phyloP scores from a whole-genome alignment of 1,284 basidiomycete species.

The Tetrapyrgos nigripes region DNA sequence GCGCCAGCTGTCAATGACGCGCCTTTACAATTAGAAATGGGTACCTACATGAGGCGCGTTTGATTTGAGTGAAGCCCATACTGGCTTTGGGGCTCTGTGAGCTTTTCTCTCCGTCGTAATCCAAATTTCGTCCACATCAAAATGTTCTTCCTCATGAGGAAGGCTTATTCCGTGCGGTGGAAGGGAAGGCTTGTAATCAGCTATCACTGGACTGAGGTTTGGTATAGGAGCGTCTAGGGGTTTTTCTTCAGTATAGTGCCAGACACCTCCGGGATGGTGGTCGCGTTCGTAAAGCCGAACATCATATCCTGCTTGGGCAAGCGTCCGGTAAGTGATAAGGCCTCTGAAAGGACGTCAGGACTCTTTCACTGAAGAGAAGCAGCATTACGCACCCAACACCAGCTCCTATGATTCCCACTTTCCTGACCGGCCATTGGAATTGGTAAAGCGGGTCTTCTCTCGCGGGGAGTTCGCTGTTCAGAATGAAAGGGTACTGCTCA shows the following conservation, averaged over 20 bases:
- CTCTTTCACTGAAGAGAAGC: background rate
- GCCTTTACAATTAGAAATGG: background rate
- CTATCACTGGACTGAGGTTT: conserved; percentile 42
- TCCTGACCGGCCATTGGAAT: conserved; percentile 43
- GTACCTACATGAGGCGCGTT: conserved; percentile 42
- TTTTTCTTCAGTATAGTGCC: conserved; percentile 48
- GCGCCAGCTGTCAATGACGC: background rate
- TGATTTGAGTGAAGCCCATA: conserved; percentile 48
- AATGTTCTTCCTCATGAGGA: conserved; percentile 40
- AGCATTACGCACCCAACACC: conserved; percentile 39
- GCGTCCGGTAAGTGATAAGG: conserved; percentile 43
- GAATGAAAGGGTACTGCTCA: background rate
- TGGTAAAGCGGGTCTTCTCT: conserved; percentile 23
- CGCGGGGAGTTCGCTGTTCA: background rate
- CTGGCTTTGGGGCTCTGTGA: conserved; percentile 47
- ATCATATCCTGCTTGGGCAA: conserved; percentile 40
- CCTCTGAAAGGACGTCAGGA: conserved; percentile 30
- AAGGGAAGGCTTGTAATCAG: conserved; percentile 46
- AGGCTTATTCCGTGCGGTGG: conserved; percentile 36
- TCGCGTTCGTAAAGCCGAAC: conserved; percentile 54
- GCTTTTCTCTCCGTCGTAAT: conserved; percentile 22
- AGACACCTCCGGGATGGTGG: conserved; percentile 47
- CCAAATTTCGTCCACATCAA: conserved; percentile 27
- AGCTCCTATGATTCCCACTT: conserved; percentile 46
- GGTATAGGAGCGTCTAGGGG: conserved; percentile 46